Evolutionary conservation across 2,329 filamentous ascomycete species (phyloP).

Genomic region (Penicillium sp.): DNA sequence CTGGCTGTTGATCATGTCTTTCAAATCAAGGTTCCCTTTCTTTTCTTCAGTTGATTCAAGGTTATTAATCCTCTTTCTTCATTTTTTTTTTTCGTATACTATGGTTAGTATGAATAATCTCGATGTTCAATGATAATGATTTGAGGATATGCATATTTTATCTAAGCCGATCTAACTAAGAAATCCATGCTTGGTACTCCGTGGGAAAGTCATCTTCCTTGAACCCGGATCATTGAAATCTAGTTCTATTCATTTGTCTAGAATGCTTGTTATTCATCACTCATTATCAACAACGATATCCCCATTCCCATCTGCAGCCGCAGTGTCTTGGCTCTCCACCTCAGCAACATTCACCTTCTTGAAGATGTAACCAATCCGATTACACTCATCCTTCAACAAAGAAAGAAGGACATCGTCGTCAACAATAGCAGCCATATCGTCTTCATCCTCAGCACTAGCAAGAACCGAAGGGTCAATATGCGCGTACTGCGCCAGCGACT

Average conservation of each 20-base stretch:
- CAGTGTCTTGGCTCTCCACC: slow-evolving; percentile 9
- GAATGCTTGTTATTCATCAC: neutral
- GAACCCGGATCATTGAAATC: neutral
- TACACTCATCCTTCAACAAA: slow-evolving; percentile 40
- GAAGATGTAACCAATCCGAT: slow-evolving; percentile 41
- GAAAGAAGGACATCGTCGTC: slow-evolving; percentile 37
- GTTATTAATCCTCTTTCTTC: too few species aligned
- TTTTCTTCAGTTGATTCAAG: neutral
- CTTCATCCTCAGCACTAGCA: slow-evolving; percentile 10
- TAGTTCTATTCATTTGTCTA: neutral
- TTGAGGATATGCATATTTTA: neutral
- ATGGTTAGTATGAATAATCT: too few species aligned
- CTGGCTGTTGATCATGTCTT: slow-evolving; percentile 9
- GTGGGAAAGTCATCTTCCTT: neutral
- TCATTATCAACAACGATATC: neutral
- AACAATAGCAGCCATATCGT: slow-evolving; percentile 25
- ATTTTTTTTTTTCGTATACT: too few species aligned
- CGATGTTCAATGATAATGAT: too few species aligned
- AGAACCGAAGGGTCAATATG: slow-evolving; percentile 44
- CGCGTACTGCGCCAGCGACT: slow-evolving; percentile 44
- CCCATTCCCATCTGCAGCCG: neutral
- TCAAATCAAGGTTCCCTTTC: neutral
- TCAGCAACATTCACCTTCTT: slow-evolving; percentile 35
- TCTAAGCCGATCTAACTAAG: too few species aligned
- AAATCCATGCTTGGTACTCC: too few species aligned